A percentile compares a stretch with the other conserved stretches of the same genome.
phyloP scores from a whole-genome alignment of 805 yeast species.

The Candida xiaguanensis region DNA sequence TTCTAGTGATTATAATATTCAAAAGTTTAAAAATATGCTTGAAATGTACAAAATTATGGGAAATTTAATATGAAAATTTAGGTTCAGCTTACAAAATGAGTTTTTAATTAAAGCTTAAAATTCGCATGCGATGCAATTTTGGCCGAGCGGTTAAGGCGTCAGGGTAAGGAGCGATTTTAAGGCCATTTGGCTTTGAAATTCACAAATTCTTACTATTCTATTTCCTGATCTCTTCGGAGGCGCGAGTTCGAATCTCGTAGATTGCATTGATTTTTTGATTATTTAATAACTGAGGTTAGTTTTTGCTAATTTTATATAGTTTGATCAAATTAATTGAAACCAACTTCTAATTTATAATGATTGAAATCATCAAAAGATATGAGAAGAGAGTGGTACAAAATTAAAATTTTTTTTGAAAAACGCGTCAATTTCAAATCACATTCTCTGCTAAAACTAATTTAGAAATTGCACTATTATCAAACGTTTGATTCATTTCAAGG shows the following conservation, averaged over 20 bases:
- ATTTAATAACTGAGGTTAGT: too few relatives aligned
- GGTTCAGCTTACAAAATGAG: background rate
- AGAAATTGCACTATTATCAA: background rate
- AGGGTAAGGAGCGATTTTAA: conserved; percentile 29
- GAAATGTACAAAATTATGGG: too few relatives aligned
- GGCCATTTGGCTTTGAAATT: background rate
- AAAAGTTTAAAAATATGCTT: too few relatives aligned
- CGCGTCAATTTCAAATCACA: too few relatives aligned
- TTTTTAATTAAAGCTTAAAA: background rate
- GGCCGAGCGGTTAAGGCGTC: conserved; percentile 47
- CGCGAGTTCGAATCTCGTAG: conserved; percentile 46
- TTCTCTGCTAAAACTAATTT: background rate
- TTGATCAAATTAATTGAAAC: too few relatives aligned
- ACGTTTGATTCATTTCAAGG: background rate
- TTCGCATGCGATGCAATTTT: conserved; percentile 15
- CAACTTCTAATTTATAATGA: too few relatives aligned
- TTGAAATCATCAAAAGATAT: too few relatives aligned
- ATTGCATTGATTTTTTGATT: conserved; percentile 25
- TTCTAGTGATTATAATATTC: too few relatives aligned
- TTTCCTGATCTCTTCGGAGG: conserved; percentile 43
- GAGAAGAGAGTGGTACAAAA: too few relatives aligned
- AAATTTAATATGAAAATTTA: too few relatives aligned
- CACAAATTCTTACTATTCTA: background rate
- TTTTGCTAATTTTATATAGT: background rate
- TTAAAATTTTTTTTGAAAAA: too few relatives aligned